Evolutionary conservation across 148 eudicot genomes (phyloP).

Genomic region (Pharnaceum exiguum): DNA sequence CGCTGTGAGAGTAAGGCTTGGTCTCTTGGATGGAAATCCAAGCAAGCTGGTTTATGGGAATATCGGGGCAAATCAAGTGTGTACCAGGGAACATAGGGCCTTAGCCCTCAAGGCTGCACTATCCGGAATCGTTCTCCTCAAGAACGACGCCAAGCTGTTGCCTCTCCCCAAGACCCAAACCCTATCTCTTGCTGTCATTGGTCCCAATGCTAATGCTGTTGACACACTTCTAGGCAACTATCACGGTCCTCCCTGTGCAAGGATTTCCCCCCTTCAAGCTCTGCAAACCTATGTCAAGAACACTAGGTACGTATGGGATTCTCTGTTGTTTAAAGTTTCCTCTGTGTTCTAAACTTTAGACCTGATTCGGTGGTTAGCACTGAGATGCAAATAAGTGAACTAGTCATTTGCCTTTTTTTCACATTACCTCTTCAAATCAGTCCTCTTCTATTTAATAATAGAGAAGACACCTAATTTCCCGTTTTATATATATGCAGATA

Average conservation of each 20-base stretch:
- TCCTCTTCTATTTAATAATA: too few species aligned
- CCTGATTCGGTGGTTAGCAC: too few species aligned
- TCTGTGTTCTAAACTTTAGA: too few species aligned
- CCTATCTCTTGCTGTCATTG: constrained; percentile 66
- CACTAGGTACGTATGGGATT: constrained; percentile 36
- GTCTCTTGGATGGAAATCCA: constrained; percentile 71
- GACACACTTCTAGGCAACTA: constrained; percentile 66
- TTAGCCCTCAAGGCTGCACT: constrained; percentile 79
- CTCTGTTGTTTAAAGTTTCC: too few species aligned
- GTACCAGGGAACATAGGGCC: constrained; percentile 41
- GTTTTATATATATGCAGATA: constrained; percentile 25
- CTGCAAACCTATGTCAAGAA: constrained; percentile 40
- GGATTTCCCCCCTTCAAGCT: constrained; percentile 43
- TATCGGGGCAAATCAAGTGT: constrained; percentile 47
- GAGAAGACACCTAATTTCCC: too few species aligned
- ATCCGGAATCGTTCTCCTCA: constrained; percentile 68
- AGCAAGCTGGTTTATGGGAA: constrained; percentile 35
- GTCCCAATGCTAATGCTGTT: constrained; percentile 61
- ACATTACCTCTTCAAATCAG: too few species aligned
- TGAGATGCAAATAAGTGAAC: too few species aligned
- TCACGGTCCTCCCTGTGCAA: constrained; percentile 64
- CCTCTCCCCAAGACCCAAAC: constrained; percentile 47
- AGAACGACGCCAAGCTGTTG: constrained; percentile 49
- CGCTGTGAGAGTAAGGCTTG: constrained; percentile 66
- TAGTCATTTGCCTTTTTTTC: too few species aligned